Evolutionary conservation across 129 eudicot species (phyloP).

Genomic region (Lonicera japonica): DNA sequence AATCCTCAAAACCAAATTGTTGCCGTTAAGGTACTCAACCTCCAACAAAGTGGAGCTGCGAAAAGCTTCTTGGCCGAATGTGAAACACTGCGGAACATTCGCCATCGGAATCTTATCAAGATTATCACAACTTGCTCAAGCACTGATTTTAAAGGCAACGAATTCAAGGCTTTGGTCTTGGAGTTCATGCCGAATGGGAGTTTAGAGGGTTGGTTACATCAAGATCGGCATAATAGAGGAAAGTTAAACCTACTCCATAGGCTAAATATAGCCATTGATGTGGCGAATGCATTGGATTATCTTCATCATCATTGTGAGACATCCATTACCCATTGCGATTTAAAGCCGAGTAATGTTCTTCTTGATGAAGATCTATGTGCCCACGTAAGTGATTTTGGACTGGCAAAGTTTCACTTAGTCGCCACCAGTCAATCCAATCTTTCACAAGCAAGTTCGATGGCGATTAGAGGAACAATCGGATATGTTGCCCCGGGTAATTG

Average conservation of each 20-base stretch:
- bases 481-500: slow-evolving; percentile 18
- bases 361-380: slow-evolving; percentile 13
- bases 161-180: slow-evolving; percentile 17
- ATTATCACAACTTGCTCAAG: slow-evolving; percentile 9
- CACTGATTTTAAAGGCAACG: background rate
- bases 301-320: slow-evolving; percentile 7
- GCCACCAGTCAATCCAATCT: background rate
- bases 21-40: slow-evolving; percentile 18
- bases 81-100: slow-evolving; percentile 13
- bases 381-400: slow-evolving; percentile 17
- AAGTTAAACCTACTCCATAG: slow-evolving; percentile 1
- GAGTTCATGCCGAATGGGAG: slow-evolving; percentile 14
- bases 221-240: background rate
- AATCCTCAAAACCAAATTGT: background rate
- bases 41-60: background rate
- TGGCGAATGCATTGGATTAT: slow-evolving; percentile 11
- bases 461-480: slow-evolving; percentile 10
- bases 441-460: slow-evolving; percentile 1
- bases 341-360: slow-evolving; percentile 16
- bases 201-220: slow-evolving; percentile 18
- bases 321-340: slow-evolving; percentile 3
- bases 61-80: slow-evolving; percentile 23
- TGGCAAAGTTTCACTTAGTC: slow-evolving; percentile 2
- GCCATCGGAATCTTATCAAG: slow-evolving; percentile 19
- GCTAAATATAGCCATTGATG: slow-evolving; percentile 14